phyloP scores from a whole-genome alignment of 2,329 filamentous ascomycete species.

The Nemania sp. region DNA sequence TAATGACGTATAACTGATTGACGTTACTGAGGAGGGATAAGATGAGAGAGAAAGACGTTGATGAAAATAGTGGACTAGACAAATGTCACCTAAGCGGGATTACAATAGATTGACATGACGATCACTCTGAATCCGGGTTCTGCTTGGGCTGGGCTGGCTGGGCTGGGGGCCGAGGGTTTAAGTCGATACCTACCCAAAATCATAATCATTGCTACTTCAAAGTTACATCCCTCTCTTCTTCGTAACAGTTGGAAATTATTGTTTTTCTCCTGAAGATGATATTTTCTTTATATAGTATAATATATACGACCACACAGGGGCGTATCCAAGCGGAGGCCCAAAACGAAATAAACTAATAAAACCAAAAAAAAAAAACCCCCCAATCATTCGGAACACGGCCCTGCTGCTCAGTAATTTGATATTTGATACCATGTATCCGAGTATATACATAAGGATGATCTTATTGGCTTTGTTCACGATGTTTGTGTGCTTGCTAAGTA shows the following conservation, averaged over 20 bases:
- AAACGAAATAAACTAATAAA: neutral
- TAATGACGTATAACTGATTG: neutral
- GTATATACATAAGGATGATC: neutral
- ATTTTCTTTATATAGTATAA: no score
- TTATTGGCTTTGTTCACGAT: neutral
- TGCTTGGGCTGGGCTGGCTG: no score
- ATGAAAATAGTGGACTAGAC: neutral
- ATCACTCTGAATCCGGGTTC: no score
- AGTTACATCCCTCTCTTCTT: neutral
- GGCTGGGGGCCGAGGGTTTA: neutral
- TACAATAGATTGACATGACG: neutral
- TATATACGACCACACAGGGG: no score
- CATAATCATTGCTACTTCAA: neutral
- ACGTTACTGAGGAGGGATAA: neutral
- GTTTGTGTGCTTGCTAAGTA: neutral
- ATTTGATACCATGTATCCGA: neutral
- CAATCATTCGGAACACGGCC: neutral
- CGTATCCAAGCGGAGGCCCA: neutral
- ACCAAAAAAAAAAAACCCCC: no score
- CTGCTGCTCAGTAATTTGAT: neutral
- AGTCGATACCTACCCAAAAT: neutral
- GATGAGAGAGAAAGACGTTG: neutral
- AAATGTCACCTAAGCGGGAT: neutral
- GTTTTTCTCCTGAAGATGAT: no score
- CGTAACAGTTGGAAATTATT: neutral